phyloP scores from a whole-genome alignment of 2,329 filamentous ascomycete species.

The Tricladium varicosporioides region DNA sequence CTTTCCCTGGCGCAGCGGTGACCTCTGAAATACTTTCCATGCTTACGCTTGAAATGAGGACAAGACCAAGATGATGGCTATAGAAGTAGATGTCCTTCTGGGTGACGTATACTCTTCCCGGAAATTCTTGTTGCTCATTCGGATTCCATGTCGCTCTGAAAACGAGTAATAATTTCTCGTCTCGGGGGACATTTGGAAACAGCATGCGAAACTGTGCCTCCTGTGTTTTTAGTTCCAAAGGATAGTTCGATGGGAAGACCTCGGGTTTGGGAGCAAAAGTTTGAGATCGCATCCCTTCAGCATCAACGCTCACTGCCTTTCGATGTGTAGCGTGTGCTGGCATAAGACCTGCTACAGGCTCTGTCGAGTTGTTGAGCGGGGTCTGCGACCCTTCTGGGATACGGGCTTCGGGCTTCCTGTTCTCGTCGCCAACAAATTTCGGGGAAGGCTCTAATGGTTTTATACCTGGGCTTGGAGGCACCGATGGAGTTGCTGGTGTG shows the following conservation, averaged over 20 bases:
- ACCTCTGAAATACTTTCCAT: constrained; percentile 80
- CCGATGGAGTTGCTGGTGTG: constrained; percentile 20
- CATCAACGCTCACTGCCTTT: constrained; percentile 31
- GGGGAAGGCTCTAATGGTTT: constrained; percentile 27
- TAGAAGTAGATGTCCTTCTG: constrained; percentile 91
- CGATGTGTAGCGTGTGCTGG: constrained; percentile 21
- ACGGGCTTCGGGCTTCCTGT: constrained; percentile 27
- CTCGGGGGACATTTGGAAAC: constrained; percentile 74
- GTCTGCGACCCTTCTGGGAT: constrained; percentile 15
- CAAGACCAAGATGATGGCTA: constrained; percentile 87
- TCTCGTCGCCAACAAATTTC: constrained; percentile 28
- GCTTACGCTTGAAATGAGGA: constrained; percentile 76
- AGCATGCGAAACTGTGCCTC: constrained; percentile 91
- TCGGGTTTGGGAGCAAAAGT: constrained; percentile 26
- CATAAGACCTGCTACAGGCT: constrained; percentile 18
- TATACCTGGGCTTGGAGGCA: constrained; percentile 26
- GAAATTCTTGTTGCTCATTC: constrained; percentile 73
- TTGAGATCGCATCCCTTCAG: constrained; percentile 37
- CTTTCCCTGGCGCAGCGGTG: constrained; percentile 81
- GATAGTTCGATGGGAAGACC: constrained; percentile 73
- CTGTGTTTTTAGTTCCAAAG: constrained; percentile 76
- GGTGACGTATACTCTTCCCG: constrained; percentile 85
- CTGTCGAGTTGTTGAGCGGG: constrained; percentile 25
- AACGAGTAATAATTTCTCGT: constrained; percentile 84
- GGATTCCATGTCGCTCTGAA: constrained; percentile 87